These are phyloP conservation scores for Calamus simplicifolius DNA, from an alignment of 176 grass and related monocot species.

Conservation along the genomic window DNA sequence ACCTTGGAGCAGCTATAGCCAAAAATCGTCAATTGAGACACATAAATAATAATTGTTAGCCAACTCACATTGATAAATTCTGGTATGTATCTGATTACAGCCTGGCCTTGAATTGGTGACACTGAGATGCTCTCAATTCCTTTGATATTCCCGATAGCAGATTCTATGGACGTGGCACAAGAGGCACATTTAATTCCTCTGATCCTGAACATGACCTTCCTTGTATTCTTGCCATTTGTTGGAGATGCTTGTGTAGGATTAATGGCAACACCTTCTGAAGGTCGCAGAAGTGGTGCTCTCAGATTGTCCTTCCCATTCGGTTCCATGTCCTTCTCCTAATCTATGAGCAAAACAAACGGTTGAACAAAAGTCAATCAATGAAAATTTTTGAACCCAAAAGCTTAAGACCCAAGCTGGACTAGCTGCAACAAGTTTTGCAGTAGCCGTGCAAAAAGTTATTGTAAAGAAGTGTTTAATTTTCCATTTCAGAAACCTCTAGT, in stretches of 20 bases:
- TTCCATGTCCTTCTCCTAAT: conserved; percentile 7
- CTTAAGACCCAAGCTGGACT: no score
- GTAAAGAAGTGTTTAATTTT: no score
- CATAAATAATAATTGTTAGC: not conserved
- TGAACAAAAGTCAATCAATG: no score
- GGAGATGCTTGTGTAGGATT: conserved; percentile 16
- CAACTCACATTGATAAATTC: conserved; percentile 64
- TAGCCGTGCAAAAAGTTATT: no score
- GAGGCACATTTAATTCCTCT: conserved; percentile 73
- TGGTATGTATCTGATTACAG: conserved; percentile 49
- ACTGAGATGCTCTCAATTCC: conserved; percentile 84
- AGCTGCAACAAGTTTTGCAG: no score
- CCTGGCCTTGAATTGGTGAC: conserved; percentile 56
- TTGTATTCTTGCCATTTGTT: conserved; percentile 28
- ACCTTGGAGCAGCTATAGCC: no score
- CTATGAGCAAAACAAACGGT: no score
- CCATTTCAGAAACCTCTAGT: no score
- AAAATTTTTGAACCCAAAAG: no score
- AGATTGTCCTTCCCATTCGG: conserved; percentile 35
- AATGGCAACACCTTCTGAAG: not conserved
- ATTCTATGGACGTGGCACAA: conserved; percentile 63
- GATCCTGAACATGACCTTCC: conserved; percentile 54
- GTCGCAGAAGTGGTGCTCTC: conserved; percentile 49
- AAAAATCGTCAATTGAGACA: no score
- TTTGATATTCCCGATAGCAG: conserved; percentile 49